Base-by-base conservation (phyloP, 2,329 filamentous ascomycete genomes). In the Gyromitra esculenta region DNA sequence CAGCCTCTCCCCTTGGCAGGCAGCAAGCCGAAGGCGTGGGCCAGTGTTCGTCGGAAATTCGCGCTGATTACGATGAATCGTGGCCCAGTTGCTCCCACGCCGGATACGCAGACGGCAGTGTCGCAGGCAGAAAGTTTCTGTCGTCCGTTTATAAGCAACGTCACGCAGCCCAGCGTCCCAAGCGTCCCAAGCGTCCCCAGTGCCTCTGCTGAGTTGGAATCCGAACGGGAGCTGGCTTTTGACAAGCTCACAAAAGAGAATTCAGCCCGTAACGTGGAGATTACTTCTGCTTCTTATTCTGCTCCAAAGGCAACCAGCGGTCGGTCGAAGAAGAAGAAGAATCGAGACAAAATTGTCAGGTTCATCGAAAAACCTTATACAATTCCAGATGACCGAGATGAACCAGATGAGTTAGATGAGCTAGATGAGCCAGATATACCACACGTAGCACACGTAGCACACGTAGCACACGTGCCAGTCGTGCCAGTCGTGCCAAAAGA, bases 21-120 rank as follows among this genome's bases (percentile, higher is more conserved):
- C n/a, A 43, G 13, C 25, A 75, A 75, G 13, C 25, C 72, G 2
- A 63, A 63, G 21, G 63, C 62, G 18, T 75, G 72, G 72, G 59
- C 72, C 39, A 64, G 41, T 15, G 72, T 75, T 15, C 72, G 72
- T 15, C 66, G 66, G 25, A 75, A 75, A 15, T 75, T 75, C 57
- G 59, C 66, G 18, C 25, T 64, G 39, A 71, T 75, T 45, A 54
- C 62, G 8, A 35, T 67, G 25, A 69, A 41, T 25, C 72, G 72
- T 31, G 31, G 9, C 45, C 9, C 66, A 7, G 13, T 45, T n/a
- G 25, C 56, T 13, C 18, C 57, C 3, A 21, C 56, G 8, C 35
- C 54, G 6, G 48, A 56, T 11, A 56, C 52, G 9, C 62, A 50
- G 11, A 41, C 70, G 21, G 72, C 65, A 6, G 18, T 59, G 1